Conservation (phyloP, 176 grass and related monocot species). For the Carex kokanica region DNA sequence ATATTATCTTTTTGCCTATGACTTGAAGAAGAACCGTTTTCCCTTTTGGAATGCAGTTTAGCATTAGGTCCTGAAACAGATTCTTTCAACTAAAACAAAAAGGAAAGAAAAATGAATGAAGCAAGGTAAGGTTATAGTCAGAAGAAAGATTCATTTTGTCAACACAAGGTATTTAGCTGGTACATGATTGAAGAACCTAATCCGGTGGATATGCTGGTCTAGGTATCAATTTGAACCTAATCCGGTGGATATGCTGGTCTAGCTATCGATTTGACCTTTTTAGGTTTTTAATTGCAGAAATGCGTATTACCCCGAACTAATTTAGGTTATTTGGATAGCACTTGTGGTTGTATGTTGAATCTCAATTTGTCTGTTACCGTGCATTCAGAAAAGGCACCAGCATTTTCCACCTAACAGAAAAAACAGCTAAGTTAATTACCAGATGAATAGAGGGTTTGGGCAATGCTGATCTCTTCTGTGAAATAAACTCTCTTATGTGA, state of each 20-base stretch:
- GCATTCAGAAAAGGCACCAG: no score
- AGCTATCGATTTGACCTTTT: background rate
- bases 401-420: background rate
- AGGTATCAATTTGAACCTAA: background rate
- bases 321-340: background rate
- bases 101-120: background rate
- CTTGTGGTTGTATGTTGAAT: background rate
- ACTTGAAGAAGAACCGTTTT: background rate
- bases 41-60: background rate
- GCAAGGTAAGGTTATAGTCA: background rate
- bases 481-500: no score
- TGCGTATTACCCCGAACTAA: background rate
- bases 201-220: no score
- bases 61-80: slow-evolving; percentile 2
- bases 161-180: background rate
- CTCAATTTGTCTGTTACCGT: background rate
- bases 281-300: background rate
- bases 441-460: slow-evolving; percentile 8
- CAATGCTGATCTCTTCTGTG: background rate
- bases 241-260: background rate
- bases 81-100: slow-evolving; percentile 22
- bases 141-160: background rate
- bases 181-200: background rate
- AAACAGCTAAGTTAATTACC: background rate
- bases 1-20: no score